Conservation (phyloP, 306 rosid genomes). For the Gynostemma pentaphyllum region DNA sequence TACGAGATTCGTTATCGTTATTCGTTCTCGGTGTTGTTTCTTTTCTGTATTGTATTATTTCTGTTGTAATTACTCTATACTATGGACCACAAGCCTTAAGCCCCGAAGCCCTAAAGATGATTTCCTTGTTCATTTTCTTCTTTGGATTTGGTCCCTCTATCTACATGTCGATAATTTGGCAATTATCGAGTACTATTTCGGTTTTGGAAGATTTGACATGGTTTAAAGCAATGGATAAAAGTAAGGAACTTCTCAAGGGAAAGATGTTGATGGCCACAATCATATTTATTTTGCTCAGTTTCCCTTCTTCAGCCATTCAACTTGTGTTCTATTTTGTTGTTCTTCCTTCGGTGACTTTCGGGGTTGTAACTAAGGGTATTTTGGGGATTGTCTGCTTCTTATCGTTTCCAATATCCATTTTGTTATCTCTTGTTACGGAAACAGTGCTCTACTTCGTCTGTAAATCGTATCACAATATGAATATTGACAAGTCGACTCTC, state of each 20-base stretch:
- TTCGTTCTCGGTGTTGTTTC: constrained; percentile 19
- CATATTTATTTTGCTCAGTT: constrained; percentile 13
- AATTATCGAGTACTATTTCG: constrained; percentile 45
- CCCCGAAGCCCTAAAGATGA: neutral
- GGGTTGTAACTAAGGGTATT: constrained; percentile 6
- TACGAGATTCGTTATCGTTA: neutral
- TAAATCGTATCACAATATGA: constrained; percentile 57
- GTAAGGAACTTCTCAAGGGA: constrained; percentile 43
- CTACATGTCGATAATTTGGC: constrained; percentile 54
- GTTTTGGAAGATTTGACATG: constrained; percentile 64
- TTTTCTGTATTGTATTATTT: constrained; percentile 37
- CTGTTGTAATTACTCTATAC: neutral
- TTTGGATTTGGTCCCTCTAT: constrained; percentile 15
- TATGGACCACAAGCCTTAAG: neutral
- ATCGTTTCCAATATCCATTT: constrained; percentile 21
- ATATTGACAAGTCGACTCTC: constrained; percentile 44
- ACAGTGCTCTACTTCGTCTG: constrained; percentile 67
- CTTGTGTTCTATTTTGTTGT: constrained; percentile 23
- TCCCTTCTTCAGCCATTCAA: constrained; percentile 1
- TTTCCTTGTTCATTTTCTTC: too few species aligned
- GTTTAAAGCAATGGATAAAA: constrained; percentile 47
- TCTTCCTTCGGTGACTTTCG: constrained; percentile 20
- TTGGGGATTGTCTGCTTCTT: constrained; percentile 28
- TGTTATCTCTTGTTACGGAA: constrained; percentile 39
- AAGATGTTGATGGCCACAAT: constrained; percentile 28